These are phyloP conservation scores for Fusarium globosum DNA, from an alignment of 2,329 filamentous ascomycete genomes.

Conservation along the genomic window DNA sequence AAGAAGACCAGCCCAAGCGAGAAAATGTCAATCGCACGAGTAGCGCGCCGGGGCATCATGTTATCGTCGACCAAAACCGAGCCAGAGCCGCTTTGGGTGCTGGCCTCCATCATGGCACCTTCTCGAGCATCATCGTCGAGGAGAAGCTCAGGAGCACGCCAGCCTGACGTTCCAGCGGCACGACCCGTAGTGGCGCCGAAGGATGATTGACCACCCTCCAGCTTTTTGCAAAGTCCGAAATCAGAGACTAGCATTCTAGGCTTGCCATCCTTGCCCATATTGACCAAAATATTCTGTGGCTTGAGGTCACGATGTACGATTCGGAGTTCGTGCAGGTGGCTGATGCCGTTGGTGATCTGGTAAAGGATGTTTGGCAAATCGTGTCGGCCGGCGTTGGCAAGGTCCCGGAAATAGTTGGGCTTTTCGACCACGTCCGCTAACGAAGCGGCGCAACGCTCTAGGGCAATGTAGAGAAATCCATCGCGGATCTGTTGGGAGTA, in stretches of 20 bases:
- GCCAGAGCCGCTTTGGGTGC: conserved; percentile 70
- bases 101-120: conserved; percentile 59
- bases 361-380: conserved; percentile 85
- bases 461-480: conserved; percentile 93
- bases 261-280: conserved; percentile 74
- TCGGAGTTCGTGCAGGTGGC: conserved; percentile 88
- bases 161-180: conserved; percentile 92
- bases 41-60: conserved; percentile 79
- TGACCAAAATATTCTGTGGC: conserved; percentile 95
- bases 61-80: conserved; percentile 68
- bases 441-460: conserved; percentile 94
- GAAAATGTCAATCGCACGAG: conserved; percentile 96
- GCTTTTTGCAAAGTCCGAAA: conserved; percentile 96
- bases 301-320: conserved; percentile 98
- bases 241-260: conserved; percentile 95
- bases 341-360: conserved; percentile 89
- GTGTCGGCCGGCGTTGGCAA: conserved; percentile 77
- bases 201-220: conserved; percentile 93
- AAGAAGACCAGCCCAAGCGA: conserved; percentile 98
- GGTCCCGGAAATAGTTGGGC: conserved; percentile 71
- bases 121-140: conserved; percentile 78
- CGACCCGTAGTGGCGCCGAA: conserved; percentile 95
- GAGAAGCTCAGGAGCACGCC: conserved; percentile 94
- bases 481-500: conserved; percentile 90
- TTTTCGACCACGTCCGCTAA: conserved; percentile 91